phyloP scores from a whole-genome alignment of 2,329 filamentous ascomycete species.

The Alternaria solani region DNA sequence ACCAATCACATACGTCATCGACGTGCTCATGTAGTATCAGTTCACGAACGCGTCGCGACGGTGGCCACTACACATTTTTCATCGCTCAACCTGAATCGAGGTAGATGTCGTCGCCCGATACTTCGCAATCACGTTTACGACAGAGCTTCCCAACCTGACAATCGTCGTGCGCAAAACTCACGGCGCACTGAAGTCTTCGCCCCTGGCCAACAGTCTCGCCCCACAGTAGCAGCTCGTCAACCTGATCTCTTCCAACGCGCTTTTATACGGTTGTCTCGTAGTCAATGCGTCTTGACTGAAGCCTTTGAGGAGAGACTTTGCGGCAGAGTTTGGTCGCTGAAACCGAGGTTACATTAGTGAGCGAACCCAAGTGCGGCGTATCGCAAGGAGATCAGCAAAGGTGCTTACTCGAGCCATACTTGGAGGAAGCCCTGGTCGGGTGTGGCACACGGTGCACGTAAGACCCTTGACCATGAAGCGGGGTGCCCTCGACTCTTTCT shows the following conservation, averaged over 20 bases:
- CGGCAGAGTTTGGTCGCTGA: background rate
- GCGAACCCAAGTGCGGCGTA: background rate
- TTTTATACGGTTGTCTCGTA: background rate
- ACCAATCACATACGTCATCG: conserved; percentile 17
- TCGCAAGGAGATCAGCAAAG: background rate
- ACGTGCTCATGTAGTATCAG: background rate
- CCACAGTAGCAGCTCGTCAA: background rate
- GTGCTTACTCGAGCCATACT: background rate
- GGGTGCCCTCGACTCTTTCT: conserved; percentile 75
- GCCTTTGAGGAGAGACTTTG: background rate
- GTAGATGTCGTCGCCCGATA: background rate
- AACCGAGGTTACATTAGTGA: background rate
- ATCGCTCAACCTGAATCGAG: background rate
- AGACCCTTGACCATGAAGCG: conserved; percentile 53
- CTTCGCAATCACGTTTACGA: background rate
- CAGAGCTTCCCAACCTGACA: background rate
- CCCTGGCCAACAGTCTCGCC: background rate
- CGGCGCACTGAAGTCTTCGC: background rate
- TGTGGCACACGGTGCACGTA: background rate
- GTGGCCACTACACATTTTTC: background rate
- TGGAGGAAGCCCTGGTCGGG: background rate
- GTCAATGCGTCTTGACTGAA: background rate
- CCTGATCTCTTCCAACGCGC: background rate
- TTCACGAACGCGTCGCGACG: background rate
- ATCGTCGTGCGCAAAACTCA: background rate